These are phyloP conservation scores for Ilex aquifolium DNA, from an alignment of 257 asterid species.

Conservation along the genomic window DNA sequence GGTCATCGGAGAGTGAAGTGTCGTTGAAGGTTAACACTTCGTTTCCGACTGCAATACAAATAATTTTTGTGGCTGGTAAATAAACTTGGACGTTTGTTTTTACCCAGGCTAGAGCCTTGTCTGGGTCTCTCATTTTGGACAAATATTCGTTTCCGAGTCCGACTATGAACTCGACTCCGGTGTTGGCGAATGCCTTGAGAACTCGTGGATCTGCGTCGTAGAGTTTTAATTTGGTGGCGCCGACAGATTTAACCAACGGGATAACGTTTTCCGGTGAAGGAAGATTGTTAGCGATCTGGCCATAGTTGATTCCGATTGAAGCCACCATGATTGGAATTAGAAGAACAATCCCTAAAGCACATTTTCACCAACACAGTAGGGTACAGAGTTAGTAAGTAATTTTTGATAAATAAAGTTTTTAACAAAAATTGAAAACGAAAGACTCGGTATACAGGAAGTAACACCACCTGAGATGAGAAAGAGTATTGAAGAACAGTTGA, in stretches of 20 bases:
- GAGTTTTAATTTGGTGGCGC: conserved; percentile 64
- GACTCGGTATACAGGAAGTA: not conserved
- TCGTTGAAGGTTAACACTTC: conserved; percentile 68
- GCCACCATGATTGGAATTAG: conserved; percentile 22
- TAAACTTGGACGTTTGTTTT: conserved; percentile 51
- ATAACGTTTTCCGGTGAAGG: conserved; percentile 62
- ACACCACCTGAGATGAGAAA: too few relatives aligned
- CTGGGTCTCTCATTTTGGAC: conserved; percentile 43
- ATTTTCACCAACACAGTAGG: too few relatives aligned
- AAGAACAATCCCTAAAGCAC: conserved; percentile 12
- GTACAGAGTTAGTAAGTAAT: too few relatives aligned
- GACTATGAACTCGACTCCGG: conserved; percentile 68
- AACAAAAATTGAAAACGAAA: not conserved
- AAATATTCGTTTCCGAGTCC: conserved; percentile 62
- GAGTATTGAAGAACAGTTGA: too few relatives aligned
- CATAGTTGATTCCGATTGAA: conserved; percentile 73
- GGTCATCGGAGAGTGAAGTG: conserved; percentile 40
- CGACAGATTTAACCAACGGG: conserved; percentile 63
- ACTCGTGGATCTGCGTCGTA: conserved; percentile 76
- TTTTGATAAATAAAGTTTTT: not conserved
- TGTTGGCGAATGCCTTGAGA: conserved; percentile 75
- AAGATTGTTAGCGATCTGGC: conserved; percentile 77
- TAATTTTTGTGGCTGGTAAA: conserved; percentile 66
- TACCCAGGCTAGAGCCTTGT: conserved; percentile 60
- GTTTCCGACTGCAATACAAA: conserved; percentile 74